Conservation (phyloP, 2,329 filamentous ascomycete species). For the Cordyceps javanica region DNA sequence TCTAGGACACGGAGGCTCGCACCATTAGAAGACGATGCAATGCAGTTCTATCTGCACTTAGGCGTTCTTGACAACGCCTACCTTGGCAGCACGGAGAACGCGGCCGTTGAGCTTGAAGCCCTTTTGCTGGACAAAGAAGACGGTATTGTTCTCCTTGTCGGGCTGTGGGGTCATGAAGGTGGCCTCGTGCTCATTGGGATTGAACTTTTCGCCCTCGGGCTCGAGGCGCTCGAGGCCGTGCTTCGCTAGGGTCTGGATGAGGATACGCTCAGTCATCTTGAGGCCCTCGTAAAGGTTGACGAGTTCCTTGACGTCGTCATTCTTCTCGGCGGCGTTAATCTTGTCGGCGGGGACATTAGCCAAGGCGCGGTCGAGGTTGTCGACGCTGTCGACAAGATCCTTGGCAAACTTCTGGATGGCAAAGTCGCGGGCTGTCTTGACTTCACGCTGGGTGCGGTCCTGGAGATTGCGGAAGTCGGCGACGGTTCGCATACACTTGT, state of each 20-base stretch:
- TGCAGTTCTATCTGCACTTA: conserved; percentile 22
- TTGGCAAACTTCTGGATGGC: conserved; percentile 94
- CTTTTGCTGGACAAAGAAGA: conserved; percentile 92
- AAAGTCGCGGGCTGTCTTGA: conserved; percentile 81
- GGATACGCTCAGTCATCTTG: conserved; percentile 88
- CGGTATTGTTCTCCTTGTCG: conserved; percentile 82
- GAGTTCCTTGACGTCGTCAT: conserved; percentile 62
- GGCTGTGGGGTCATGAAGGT: conserved; percentile 87
- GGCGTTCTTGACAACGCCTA: conserved; percentile 87
- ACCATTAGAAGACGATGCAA: neutral
- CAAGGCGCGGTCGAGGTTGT: conserved; percentile 94
- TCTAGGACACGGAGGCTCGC: neutral
- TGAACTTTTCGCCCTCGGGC: conserved; percentile 79
- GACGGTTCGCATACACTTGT: conserved; percentile 88
- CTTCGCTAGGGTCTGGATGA: conserved; percentile 84
- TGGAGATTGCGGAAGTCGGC: conserved; percentile 98
- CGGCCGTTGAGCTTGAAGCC: conserved; percentile 92
- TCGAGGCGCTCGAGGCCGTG: conserved; percentile 89
- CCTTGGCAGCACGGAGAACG: conserved; percentile 85
- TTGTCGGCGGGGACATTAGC: conserved; percentile 70
- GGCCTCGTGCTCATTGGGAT: conserved; percentile 94
- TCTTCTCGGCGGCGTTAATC: conserved; percentile 47
- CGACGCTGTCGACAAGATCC: conserved; percentile 89
- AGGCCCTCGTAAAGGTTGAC: conserved; percentile 78
- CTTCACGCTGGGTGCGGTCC: conserved; percentile 86